Evolutionary conservation across 345 rosid genomes (phyloP).

Genomic region (Eucalyptus grandis): DNA sequence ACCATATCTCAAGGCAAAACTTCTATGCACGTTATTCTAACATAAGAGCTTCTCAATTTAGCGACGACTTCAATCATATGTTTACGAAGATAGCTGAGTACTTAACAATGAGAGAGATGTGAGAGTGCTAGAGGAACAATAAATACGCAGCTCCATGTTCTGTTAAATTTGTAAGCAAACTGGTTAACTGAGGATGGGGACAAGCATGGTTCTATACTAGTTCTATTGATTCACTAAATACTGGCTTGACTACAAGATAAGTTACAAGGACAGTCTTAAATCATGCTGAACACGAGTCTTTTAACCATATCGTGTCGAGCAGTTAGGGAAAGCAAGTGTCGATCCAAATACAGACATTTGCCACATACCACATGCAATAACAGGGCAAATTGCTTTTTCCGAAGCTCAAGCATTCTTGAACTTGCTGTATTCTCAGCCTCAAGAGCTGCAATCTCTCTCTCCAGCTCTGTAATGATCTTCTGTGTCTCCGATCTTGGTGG

Average conservation of each 20-base stretch:
- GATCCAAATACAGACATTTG: not conserved
- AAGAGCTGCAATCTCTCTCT: slow-evolving; percentile 67
- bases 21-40: not conserved
- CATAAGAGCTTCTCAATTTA: not conserved
- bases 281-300: not conserved
- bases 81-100: not conserved
- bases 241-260: not conserved
- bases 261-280: not conserved
- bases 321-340: not conserved
- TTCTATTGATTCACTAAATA: not conserved
- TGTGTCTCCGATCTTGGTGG: slow-evolving; percentile 85
- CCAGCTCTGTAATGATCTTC: slow-evolving; percentile 57
- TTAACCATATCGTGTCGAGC: not conserved
- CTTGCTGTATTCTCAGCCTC: slow-evolving; percentile 80
- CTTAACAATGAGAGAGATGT: not conserved
- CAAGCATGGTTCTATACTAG: not conserved
- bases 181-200: not conserved
- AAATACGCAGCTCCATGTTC: not conserved
- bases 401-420: slow-evolving; percentile 84
- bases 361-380: slow-evolving; percentile 83
- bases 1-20: not conserved
- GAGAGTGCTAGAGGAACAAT: not conserved
- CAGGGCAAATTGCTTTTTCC: slow-evolving; percentile 88
- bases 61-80: not conserved
- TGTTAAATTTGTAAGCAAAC: not conserved